These are phyloP conservation scores for Casaregolazyma suthepensis DNA, from an alignment of 1,139 yeast species.

Conservation along the genomic window DNA sequence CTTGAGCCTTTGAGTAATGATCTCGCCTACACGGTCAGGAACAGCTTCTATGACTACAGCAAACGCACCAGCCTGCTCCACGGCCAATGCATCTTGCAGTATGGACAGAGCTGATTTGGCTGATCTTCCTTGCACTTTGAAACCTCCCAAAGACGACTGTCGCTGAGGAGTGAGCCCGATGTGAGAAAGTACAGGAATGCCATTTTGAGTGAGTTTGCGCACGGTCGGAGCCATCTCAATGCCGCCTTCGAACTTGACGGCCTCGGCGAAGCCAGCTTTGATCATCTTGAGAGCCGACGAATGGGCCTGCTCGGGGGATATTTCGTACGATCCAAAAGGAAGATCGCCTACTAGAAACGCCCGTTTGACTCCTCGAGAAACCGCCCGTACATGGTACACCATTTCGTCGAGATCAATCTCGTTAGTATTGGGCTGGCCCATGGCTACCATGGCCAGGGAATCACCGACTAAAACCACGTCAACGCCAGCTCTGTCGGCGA, in stretches of 20 bases:
- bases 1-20: slow-evolving; percentile 51
- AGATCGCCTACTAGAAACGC: slow-evolving; percentile 79
- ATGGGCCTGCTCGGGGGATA: slow-evolving; percentile 57
- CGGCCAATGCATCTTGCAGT: slow-evolving; percentile 57
- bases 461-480: slow-evolving; percentile 84
- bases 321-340: slow-evolving; percentile 84
- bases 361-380: slow-evolving; percentile 58
- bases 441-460: slow-evolving; percentile 84
- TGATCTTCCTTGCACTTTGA: slow-evolving; percentile 72
- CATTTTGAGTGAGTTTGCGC: slow-evolving; percentile 49
- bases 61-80: slow-evolving; percentile 77
- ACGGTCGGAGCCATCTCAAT: slow-evolving; percentile 47
- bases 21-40: slow-evolving; percentile 66
- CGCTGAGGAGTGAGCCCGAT: slow-evolving; percentile 91
- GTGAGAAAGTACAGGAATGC: slow-evolving; percentile 90
- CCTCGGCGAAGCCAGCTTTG: slow-evolving; percentile 61
- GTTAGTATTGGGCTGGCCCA: slow-evolving; percentile 75
- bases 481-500: slow-evolving; percentile 62
- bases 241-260: slow-evolving; percentile 87
- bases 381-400: slow-evolving; percentile 69
- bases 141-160: slow-evolving; percentile 75
- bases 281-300: slow-evolving; percentile 57
- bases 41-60: slow-evolving; percentile 76
- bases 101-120: slow-evolving; percentile 53
- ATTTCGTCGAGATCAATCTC: slow-evolving; percentile 74